Base-by-base conservation (phyloP, 805 yeast species). In the Monosporozyma solicola region DNA sequence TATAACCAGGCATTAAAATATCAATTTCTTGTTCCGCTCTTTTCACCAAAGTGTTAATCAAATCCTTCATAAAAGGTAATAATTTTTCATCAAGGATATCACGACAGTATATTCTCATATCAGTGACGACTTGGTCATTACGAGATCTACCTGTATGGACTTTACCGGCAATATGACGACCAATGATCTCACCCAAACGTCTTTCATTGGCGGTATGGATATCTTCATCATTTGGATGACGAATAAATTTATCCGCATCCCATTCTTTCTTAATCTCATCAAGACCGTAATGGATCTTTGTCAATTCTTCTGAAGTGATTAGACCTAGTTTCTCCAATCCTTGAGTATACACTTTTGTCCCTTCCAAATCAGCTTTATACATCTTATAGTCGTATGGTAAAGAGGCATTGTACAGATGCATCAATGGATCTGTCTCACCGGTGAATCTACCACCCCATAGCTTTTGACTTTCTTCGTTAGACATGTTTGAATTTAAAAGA, bases 81-180 rank as follows among this genome's bases (percentile, higher is more conserved):
- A 88, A 68, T 62, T 84, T 76, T n/a, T 73, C 77, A 20, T 63
- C 67, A 57, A 94, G 74, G 58, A 82, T 80, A 61, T 84, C 91
- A 64, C 97, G 84, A 53, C 94, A 97, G 61, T 80, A 92, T 29
- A 94, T 81, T 71, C 99, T 80, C 96, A 94, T 88, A 67, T 94
- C 99, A n/a, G 98, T 92, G 47, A 97, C 99, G 50, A 91, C 97
- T 75, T 94, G 99, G 70, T 94, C 99, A 66, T 94, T 94, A 78
- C 99, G 84, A 48, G 96, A 87, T 68, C 99, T 83, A 56, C 99
- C 99, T n/a, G 99, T 94, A 70, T 94, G 99, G 32, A 94, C 98
- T 65, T 94, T 94, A 43, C 99, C 99, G 15, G 98, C 87, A 67
- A 94, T 92, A 52, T 82, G 83, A 63, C 83, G 83, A 53, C 99